These are phyloP conservation scores for Rosa persica DNA, from an alignment of 306 rosid genomes.

Conservation along the genomic window DNA sequence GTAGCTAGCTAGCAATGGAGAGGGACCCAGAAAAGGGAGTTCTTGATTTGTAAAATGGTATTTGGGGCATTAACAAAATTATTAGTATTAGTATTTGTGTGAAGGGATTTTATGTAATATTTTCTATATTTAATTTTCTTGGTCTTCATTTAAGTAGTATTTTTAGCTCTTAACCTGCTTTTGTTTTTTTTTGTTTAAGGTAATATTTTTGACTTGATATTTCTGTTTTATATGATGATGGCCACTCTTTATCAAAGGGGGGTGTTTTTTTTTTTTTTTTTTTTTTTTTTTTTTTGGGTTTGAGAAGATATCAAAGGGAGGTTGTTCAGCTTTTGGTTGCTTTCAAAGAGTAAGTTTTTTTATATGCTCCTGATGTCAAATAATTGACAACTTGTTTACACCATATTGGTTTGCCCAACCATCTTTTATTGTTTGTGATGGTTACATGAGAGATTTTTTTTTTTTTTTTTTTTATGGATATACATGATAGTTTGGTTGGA, in stretches of 20 bases:
- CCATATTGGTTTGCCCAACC: not conserved
- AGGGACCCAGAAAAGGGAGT: slow-evolving; percentile 6
- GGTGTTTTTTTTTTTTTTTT: too few species aligned
- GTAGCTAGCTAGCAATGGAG: not conserved
- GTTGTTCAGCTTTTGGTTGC: not conserved
- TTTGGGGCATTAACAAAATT: not conserved
- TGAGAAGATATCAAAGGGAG: not conserved
- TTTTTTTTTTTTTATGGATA: too few species aligned
- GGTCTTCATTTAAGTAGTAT: not conserved
- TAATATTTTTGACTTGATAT: not conserved
- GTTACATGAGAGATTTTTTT: too few species aligned
- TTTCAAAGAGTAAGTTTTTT: not conserved
- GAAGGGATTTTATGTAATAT: not conserved
- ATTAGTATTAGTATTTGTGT: not conserved
- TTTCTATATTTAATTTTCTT: not conserved
- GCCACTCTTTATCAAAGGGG: not conserved
- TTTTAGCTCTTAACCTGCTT: not conserved
- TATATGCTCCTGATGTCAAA: not conserved
- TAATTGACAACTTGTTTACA: slow-evolving; percentile 2
- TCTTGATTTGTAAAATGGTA: slow-evolving; percentile 3
- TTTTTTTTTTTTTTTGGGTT: too few species aligned
- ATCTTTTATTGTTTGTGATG: not conserved
- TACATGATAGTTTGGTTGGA: not conserved
- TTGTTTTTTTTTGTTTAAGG: not conserved
- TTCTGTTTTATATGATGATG: not conserved